Base-by-base conservation (phyloP, 495 filamentous ascomycete species). In the Aspergillus nanangensis region DNA sequence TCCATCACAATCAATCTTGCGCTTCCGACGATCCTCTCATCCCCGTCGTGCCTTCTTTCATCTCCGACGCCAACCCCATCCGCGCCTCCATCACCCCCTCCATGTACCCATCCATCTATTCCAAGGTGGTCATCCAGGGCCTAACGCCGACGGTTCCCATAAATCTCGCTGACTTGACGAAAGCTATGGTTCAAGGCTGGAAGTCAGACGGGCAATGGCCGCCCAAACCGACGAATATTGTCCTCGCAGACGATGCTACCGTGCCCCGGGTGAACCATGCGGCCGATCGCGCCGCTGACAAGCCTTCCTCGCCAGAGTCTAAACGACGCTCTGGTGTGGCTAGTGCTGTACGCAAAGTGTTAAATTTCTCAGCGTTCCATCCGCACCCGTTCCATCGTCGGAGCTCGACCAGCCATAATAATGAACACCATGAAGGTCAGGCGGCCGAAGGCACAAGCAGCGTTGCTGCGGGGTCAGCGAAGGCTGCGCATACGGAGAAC, bases 131-230 rank as follows among this genome's bases (percentile, higher is more conserved):
- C 29, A 54, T 88, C 4, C 81, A 93, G 53, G 75, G 75, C 14
- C 76, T 88, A 47, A 84, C 87, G 1, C 91, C 93, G 0, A 81
- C 81, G 1, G 81, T 94, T 8, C 93, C 93, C 13, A 83, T 98
- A 47, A 95, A 95, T 55, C 78, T 98, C 5, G 63, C 73, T 25
- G 86, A 94, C 56, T 77, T 96, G 58, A 81, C 84, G 18, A 75
- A 81, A n/a, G 78, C 87, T 22, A 83, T 92, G 55, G 90, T 97
- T 2, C 77, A 84, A 32, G 93, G 93, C 24, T 97, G 93, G 93
- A 92, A 94, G 63, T 76, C 85, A 34, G 90, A 94, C 57, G 93
- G 90, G 15, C 86, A 95, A 58, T 98, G 93, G 93, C 93, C 93
- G 2, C 88, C 92, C 15, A 85, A 83, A 44, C 62, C 67, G 10